Percentiles rank a stretch among this genome's conserved stretches.
Conservation (phyloP, 371 early-diverging fungal genomes). For the Zychaea mexicana region DNA sequence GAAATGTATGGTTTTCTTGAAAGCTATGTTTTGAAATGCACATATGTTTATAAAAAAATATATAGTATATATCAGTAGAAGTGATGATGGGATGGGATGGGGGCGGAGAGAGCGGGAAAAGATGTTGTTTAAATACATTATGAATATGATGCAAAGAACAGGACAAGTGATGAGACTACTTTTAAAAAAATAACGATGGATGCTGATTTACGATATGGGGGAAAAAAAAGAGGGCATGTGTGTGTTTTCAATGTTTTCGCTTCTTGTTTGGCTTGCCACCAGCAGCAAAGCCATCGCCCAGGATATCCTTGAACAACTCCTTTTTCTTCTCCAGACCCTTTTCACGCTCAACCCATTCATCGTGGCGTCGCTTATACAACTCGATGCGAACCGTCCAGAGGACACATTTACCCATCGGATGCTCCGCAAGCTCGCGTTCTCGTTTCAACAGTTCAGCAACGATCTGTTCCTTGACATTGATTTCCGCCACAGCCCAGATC, state of each 20-base stretch:
- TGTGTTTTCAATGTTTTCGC: not conserved
- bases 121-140: no score
- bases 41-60: no score
- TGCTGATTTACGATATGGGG: not conserved
- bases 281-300: constrained; percentile 51
- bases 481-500: constrained; percentile 76
- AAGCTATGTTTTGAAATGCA: no score
- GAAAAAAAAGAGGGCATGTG: no score
- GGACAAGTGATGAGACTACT: no score
- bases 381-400: constrained; percentile 82
- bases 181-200: not conserved
- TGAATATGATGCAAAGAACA: no score
- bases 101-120: no score
- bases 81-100: no score
- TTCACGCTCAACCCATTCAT: constrained; percentile 77
- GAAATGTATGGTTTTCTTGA: no score
- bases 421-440: constrained; percentile 58
- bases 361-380: constrained; percentile 69
- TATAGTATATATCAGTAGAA: no score
- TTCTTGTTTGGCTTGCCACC: constrained; percentile 1
- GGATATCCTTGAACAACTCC: constrained; percentile 78
- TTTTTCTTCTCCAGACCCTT: constrained; percentile 71
- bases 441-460: constrained; percentile 65
- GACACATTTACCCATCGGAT: constrained; percentile 74
- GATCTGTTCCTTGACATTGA: constrained; percentile 76